A percentile compares a stretch with the other conserved stretches of the same genome.
Conservation (phyloP, 345 rosid species). For the Barbarea vulgaris region DNA sequence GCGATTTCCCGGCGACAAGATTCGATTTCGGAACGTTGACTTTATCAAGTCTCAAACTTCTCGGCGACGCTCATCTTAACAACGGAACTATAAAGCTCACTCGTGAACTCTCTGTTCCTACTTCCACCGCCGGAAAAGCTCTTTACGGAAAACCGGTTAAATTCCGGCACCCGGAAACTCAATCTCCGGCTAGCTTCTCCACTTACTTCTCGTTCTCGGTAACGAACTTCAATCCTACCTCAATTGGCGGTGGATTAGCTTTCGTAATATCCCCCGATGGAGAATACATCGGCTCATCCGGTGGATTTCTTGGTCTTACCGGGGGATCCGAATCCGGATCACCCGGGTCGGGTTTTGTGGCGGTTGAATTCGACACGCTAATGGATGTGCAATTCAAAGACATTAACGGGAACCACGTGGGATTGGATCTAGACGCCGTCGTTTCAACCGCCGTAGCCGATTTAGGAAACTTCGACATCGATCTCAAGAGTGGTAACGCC, state of each 20-base stretch:
- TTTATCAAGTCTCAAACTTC: slow-evolving; percentile 66
- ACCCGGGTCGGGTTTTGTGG: slow-evolving; percentile 62
- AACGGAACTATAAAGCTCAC: slow-evolving; percentile 85
- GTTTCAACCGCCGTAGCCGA: slow-evolving; percentile 73
- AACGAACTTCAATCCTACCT: slow-evolving; percentile 74
- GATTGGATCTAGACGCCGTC: slow-evolving; percentile 83
- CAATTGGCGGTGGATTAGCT: slow-evolving; percentile 94
- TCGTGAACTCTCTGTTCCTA: slow-evolving; percentile 79
- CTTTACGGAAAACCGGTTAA: slow-evolving; percentile 75
- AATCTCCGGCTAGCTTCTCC: slow-evolving; percentile 64
- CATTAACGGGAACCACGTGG: slow-evolving; percentile 94
- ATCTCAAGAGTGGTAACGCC: slow-evolving; percentile 88
- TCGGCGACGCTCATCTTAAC: slow-evolving; percentile 89
- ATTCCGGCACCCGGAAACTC: slow-evolving; percentile 63
- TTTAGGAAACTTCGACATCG: slow-evolving; percentile 64
- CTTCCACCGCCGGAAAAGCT: slow-evolving; percentile 77
- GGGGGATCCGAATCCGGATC: slow-evolving; percentile 44
- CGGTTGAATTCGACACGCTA: slow-evolving; percentile 91
- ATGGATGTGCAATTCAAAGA: slow-evolving; percentile 89
- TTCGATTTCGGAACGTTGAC: slow-evolving; percentile 87
- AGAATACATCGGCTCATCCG: slow-evolving; percentile 70
- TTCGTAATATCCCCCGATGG: slow-evolving; percentile 75
- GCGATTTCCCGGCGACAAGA: slow-evolving; percentile 43
- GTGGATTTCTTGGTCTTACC: slow-evolving; percentile 75
- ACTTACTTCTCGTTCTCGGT: slow-evolving; percentile 90